These are phyloP conservation scores for Hansenula lynferdii DNA, from an alignment of 1,139 yeast species.

Conservation along the genomic window DNA sequence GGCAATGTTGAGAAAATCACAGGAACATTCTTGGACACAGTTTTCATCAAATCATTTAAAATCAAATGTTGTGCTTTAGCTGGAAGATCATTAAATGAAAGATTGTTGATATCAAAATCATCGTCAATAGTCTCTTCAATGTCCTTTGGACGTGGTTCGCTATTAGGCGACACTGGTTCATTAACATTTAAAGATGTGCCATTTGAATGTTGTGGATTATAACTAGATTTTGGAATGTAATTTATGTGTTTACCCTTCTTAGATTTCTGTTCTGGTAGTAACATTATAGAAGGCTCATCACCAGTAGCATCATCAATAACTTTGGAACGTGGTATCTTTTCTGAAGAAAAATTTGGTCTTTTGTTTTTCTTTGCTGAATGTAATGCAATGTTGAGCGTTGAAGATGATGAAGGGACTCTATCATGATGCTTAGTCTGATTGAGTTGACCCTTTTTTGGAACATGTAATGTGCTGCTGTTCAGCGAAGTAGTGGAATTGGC, in stretches of 20 bases:
- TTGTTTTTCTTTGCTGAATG: slow-evolving; percentile 28
- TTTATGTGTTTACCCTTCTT: slow-evolving; percentile 1
- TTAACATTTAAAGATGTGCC: neutral
- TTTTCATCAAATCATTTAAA: slow-evolving; percentile 76
- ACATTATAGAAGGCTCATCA: slow-evolving; percentile 51
- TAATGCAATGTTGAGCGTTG: neutral
- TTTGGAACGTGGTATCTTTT: slow-evolving; percentile 70
- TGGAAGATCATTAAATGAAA: slow-evolving; percentile 79
- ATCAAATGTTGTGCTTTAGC: slow-evolving; percentile 89
- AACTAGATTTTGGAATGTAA: neutral
- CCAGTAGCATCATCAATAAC: slow-evolving; percentile 67
- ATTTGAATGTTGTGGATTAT: neutral
- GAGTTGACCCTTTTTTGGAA: slow-evolving; percentile 1
- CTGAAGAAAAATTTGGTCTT: slow-evolving; percentile 73
- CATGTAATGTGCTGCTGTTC: slow-evolving; percentile 8
- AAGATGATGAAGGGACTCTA: slow-evolving; percentile 22
- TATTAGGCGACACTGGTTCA: neutral
- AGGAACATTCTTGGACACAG: slow-evolving; percentile 53
- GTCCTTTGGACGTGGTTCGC: slow-evolving; percentile 15
- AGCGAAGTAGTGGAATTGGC: slow-evolving; percentile 7
- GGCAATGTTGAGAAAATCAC: slow-evolving; percentile 88
- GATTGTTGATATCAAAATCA: slow-evolving; percentile 31
- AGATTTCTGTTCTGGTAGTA: slow-evolving; percentile 32
- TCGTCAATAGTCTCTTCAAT: slow-evolving; percentile 8
- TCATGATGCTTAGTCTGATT: slow-evolving; percentile 6